Evolutionary conservation across 768 basidiomycete genomes (phyloP).

Genomic region (Auriscalpium orientale): DNA sequence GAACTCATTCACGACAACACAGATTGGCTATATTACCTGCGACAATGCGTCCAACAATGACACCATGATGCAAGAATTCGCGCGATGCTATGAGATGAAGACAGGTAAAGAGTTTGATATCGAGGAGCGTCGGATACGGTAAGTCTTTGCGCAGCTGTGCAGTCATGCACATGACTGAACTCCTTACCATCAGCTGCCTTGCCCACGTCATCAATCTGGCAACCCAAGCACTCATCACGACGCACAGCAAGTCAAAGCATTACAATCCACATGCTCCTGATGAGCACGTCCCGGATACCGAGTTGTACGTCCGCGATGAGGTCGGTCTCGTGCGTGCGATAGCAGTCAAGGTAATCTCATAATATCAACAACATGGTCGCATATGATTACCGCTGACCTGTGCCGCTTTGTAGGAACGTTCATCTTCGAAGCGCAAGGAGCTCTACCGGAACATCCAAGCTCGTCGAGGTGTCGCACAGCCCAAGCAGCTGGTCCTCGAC

Average conservation of each 20-base stretch:
- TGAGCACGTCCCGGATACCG: slow-evolving; percentile 1
- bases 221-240: slow-evolving; percentile 22
- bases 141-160: neutral
- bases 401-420: slow-evolving; percentile 9
- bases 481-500: slow-evolving; percentile 19
- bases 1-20: neutral
- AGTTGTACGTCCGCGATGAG: slow-evolving; percentile 14
- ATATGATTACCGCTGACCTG: neutral
- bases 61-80: slow-evolving; percentile 27
- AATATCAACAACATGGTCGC: neutral
- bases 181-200: slow-evolving; percentile 19
- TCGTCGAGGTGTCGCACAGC: neutral
- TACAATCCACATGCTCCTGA: slow-evolving; percentile 20
- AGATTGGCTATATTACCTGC: slow-evolving; percentile 31
- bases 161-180: too few species aligned
- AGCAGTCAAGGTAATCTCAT: slow-evolving; percentile 16
- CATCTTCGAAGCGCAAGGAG: slow-evolving; percentile 22
- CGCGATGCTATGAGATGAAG: neutral
- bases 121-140: slow-evolving; percentile 10
- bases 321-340: slow-evolving; percentile 23
- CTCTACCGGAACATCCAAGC: slow-evolving; percentile 16
- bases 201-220: slow-evolving; percentile 29
- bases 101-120: slow-evolving; percentile 4
- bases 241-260: slow-evolving; percentile 18
- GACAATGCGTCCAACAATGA: slow-evolving; percentile 32